Evolutionary conservation across 805 yeast genomes (phyloP), one percentile per base, ranked within the genome.

Genomic region (Saccharomycopsis sp.): DNA sequence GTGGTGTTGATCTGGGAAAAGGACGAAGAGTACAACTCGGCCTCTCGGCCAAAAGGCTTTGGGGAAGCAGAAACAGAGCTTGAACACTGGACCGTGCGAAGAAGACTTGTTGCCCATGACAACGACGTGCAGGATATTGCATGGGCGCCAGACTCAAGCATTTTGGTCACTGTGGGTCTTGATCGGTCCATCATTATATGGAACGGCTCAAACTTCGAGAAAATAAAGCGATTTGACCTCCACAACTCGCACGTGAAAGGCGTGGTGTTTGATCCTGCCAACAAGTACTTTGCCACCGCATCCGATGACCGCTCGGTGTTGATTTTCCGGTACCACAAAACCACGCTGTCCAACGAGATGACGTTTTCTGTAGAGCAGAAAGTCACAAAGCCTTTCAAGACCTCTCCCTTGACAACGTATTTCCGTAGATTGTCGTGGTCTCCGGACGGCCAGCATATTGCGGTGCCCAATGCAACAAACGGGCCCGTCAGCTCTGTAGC

Each of bases 81-180:
- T 57, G 99, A 92, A 70, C 96, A 89, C 65, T 92, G 99, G 99
- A 84, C 92, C 0, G 97, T 92, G 1, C 75, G 97, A 18, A 89
- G 89, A 65, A 79, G 98, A 65, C 78, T 91, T 15, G 97, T 90
- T 18, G 99, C 97, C 1, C 99, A 94, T 70, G 98, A 94, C 63
- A 94, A 92, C 68, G 99, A 94, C 73, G 89, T 94, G 54, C 99
- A 94, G 70, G 99, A 94, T 71, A 85, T 94, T 64, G 95, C 97
- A 50, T 94, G 99, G 98, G 88, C 97, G 1, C 97, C 98, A 0
- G 98, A 92, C 68, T 87, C 96, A 2, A 81, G 89, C 41, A 81
- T 94, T 23, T 74, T 94, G 52, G 97, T 94, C 16, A 87, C 97
- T 1, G 99, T 92, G 9, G 99, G 99, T 0, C 76, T 94, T 58